Evolutionary conservation across 495 filamentous ascomycete genomes (phyloP).

Genomic region (Penicillium tannophilum): DNA sequence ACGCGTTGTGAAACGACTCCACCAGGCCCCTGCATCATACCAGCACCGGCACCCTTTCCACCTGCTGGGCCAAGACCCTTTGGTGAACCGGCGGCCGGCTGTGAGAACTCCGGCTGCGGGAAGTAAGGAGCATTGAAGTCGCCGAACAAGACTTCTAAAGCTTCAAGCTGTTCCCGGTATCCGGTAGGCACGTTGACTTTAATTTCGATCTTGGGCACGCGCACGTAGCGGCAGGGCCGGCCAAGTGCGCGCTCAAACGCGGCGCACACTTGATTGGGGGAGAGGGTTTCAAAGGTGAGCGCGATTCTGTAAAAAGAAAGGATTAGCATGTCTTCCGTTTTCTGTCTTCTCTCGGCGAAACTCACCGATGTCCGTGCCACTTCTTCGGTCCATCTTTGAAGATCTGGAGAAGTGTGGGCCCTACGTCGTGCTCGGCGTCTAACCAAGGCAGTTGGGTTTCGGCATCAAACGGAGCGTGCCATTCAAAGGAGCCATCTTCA

Average conservation of each 20-base stretch:
- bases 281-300: constrained; percentile 88
- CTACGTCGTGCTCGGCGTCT: constrained; percentile 95
- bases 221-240: constrained; percentile 74
- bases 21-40: constrained; percentile 61
- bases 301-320: constrained; percentile 62
- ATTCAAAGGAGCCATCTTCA: constrained; percentile 81
- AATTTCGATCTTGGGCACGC: constrained; percentile 73
- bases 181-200: constrained; percentile 83
- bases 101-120: constrained; percentile 51
- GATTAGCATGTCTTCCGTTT: constrained; percentile 5
- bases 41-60: constrained; percentile 62
- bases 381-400: constrained; percentile 89
- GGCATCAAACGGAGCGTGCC: constrained; percentile 92
- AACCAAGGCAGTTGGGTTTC: constrained; percentile 91
- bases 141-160: constrained; percentile 64
- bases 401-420: constrained; percentile 90
- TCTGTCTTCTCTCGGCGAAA: constrained; percentile 9
- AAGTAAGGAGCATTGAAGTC: constrained; percentile 67
- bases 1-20: constrained; percentile 53
- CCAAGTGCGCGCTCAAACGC: constrained; percentile 77
- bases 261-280: constrained; percentile 77
- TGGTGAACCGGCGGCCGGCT: constrained; percentile 46
- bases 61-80: constrained; percentile 60
- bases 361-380: constrained; percentile 80
- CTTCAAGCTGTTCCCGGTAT: constrained; percentile 86